Evolutionary conservation across 2,329 filamentous ascomycete genomes (phyloP), one percentile per base, ranked within the genome.

Genomic region (Cladorrhinum sp.): DNA sequence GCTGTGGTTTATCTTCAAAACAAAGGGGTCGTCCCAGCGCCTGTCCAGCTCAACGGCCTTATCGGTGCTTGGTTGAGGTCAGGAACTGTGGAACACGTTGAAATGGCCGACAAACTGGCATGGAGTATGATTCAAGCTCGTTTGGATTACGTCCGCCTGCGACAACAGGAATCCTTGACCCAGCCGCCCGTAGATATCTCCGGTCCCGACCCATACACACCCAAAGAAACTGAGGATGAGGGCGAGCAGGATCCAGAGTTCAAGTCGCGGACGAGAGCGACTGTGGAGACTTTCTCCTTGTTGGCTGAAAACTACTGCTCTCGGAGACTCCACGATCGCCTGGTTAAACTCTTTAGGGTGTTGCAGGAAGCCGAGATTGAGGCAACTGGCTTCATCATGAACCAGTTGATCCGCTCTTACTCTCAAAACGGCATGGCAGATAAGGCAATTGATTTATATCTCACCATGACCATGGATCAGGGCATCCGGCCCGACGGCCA

Each of bases 41-140:
- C 90, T 1, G 87, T 89, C 55, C 90, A 96, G 65, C 79, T 95
- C 59, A 96, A 96, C 69, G 90, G 91, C 7, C 79, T 96, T 20
- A 85, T 96, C 57, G 90, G 87, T 8, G 90, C 89, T 1, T 92
- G 90, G 83, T 79, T 95, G 55, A 84, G 91, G 51, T 81, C 85
- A 5, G 84, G 84, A 22, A 82, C 77, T 6, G 76, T 77, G 1
- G 75, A 76, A 22, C 77, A 86, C 57, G 74, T 84, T 56, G 76
- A 82, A 54, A 83, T 82, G 67, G 91, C 89, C 2, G 89, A 92
- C 67, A 74, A 78, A 38, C 78, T 92, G 57, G 90, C 84, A 2
- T 92, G 89, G 89, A 78, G 82, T 58, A 93, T 95, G 91, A 86
- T 95, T 62, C 80, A 85, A 55, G 77, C 84, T 27, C 85, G 90